phyloP scores from a whole-genome alignment of 345 rosid genomes.

The Salix viminalis region DNA sequence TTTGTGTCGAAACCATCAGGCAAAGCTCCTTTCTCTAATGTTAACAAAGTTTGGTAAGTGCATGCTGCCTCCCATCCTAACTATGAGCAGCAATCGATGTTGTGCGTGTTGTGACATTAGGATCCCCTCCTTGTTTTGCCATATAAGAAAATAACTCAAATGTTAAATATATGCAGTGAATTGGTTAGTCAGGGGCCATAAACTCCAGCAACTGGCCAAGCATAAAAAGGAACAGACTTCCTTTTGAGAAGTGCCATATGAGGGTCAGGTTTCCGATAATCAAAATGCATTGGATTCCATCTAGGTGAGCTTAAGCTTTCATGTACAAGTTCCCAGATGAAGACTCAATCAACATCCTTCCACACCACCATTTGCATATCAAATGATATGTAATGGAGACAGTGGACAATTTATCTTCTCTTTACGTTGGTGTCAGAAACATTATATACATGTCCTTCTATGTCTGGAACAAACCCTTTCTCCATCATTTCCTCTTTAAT shows the following conservation, averaged over 20 bases:
- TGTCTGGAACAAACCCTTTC: constrained; percentile 79
- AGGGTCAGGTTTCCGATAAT: not conserved
- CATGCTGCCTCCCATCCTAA: too few species aligned
- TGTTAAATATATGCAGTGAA: not conserved
- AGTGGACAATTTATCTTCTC: not conserved
- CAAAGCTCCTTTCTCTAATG: too few species aligned
- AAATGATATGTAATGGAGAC: not conserved
- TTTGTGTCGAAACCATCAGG: too few species aligned
- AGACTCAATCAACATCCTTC: not conserved
- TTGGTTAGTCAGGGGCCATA: not conserved
- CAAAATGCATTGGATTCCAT: not conserved
- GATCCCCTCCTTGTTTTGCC: too few species aligned
- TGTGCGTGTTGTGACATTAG: too few species aligned
- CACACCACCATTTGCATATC: not conserved
- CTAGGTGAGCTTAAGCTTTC: not conserved
- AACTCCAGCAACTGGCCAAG: not conserved
- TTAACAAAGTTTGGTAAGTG: too few species aligned
- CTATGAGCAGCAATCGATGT: too few species aligned
- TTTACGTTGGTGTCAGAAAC: constrained; percentile 21
- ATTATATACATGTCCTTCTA: constrained; percentile 67
- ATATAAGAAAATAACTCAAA: not conserved
- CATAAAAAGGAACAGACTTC: not conserved
- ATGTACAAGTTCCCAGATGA: not conserved
- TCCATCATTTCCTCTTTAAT: constrained; percentile 71
- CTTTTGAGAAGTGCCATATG: too few species aligned